Conservation (phyloP, 139 green algal species). For the Spirogloea muscicola region DNA sequence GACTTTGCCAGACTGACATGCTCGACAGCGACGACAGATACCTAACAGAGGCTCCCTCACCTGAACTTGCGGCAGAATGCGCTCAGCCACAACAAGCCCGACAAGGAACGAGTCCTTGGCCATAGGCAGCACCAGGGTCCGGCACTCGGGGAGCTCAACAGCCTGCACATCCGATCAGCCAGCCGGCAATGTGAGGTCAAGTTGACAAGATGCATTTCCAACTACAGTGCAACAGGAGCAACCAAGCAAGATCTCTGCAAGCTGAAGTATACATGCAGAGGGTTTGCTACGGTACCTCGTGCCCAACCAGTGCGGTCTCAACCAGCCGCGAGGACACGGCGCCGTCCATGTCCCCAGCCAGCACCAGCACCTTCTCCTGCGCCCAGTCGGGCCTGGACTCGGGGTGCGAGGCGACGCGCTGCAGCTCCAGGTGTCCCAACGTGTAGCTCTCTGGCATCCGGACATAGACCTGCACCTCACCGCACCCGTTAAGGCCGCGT, state of each 20-base stretch:
- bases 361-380: not conserved
- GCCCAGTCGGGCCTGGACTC: not conserved
- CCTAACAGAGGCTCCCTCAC: not conserved
- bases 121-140: conserved; percentile 12
- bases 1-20: too few species aligned
- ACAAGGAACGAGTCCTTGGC: conserved; percentile 15
- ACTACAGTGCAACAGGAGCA: too few species aligned
- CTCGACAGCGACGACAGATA: too few species aligned
- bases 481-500: not conserved
- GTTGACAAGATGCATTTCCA: too few species aligned
- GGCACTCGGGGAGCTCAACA: not conserved
- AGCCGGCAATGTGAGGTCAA: too few species aligned
- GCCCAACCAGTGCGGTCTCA: conserved; percentile 11
- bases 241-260: too few species aligned
- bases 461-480: conserved; percentile 13
- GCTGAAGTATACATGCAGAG: too few species aligned
- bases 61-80: not conserved
- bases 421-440: conserved; percentile 6
- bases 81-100: conserved; percentile 12
- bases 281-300: too few species aligned
- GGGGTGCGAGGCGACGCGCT: conserved; percentile 4
- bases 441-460: conserved; percentile 16
- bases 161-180: conserved; percentile 12
- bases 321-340: not conserved
- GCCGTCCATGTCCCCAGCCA: not conserved